Base-by-base conservation (phyloP, 2,329 filamentous ascomycete species). In the Pseudopyrenochaeta lycopersici region DNA sequence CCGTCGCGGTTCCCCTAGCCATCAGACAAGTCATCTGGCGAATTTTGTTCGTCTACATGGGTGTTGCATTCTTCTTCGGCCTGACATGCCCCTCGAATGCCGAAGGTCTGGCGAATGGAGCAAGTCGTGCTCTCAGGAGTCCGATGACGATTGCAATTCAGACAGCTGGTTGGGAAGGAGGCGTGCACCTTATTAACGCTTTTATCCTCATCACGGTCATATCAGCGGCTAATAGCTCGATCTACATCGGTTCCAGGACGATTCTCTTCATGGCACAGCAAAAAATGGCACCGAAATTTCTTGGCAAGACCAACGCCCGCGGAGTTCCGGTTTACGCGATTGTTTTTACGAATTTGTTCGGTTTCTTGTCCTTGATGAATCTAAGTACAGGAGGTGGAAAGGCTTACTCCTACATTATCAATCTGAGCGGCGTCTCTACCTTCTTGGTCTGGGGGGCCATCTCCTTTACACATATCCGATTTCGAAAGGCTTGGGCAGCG, bases 201-300 rank as follows among this genome's bases (percentile, higher is more conserved):
- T 70, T 72, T 52, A 73, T 73, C 39, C 65, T 92, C 39, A 78
- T 91, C 15, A 91, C 90, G 4, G 90, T 89, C 48, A 77, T 92
- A 15, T 68, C 64, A 3, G 69, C 70, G 1, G 70, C 67, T 62
- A 93, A 93, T 75, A 87, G 85, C 46, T 90, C 88, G 7, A 89
- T 93, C 56, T 93, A 92, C 72, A 90, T 93, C 61, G 87, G 86
- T 39, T 90, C 88, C 2, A 85, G 90, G 18, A 92, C 90, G 0
- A 76, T 94, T 1, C 77, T 92, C 0, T 92, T 87, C 77, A 90
- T 93, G 86, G 89, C 89, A 0, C 87, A 90, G 64, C 86, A 87
- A 39, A 81, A 85, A 41, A 91, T 90, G 72, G 90, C 90, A 0
- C 90, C 90, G 0, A 78, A 75, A 17, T 83, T 93, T 63, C 79